Percentiles rank a stretch among this genome's conserved stretches.
phyloP scores from a whole-genome alignment of 2,329 filamentous ascomycete genomes.

The Kalmusia sp. region DNA sequence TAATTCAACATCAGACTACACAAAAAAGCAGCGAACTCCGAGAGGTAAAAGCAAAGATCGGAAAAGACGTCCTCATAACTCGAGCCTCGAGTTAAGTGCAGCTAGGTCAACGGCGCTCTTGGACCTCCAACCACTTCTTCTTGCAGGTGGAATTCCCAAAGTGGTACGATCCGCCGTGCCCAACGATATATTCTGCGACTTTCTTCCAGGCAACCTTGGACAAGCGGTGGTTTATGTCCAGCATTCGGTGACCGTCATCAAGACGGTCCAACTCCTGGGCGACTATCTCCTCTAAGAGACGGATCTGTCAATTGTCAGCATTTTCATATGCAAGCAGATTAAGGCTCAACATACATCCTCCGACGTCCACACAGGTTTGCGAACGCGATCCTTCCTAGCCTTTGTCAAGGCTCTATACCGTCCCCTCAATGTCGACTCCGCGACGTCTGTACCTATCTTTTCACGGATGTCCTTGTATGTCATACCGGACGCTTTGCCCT shows the following conservation, averaged over 20 bases:
- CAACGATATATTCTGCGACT: slow-evolving; percentile 61
- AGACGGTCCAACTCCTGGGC: slow-evolving; percentile 27
- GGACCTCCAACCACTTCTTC: slow-evolving; percentile 63
- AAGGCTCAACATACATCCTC: slow-evolving; percentile 65
- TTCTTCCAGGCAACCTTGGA: slow-evolving; percentile 65
- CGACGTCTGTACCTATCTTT: slow-evolving; percentile 64
- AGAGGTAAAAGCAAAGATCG: no score
- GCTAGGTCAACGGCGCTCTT: slow-evolving; percentile 1
- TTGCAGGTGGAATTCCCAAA: slow-evolving; percentile 69
- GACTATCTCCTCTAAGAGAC: slow-evolving; percentile 32
- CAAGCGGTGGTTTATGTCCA: slow-evolving; percentile 25
- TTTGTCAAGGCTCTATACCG: slow-evolving; percentile 72
- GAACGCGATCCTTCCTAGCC: slow-evolving; percentile 65
- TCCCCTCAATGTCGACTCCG: slow-evolving; percentile 76
- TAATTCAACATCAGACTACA: no score
- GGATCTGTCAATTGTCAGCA: slow-evolving; percentile 29
- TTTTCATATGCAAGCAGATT: background rate
- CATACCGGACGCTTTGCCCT: slow-evolving; percentile 62
- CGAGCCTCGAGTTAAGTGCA: background rate
- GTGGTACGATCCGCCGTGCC: slow-evolving; percentile 62
- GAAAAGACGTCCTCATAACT: background rate
- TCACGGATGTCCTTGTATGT: slow-evolving; percentile 71
- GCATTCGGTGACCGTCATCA: slow-evolving; percentile 13
- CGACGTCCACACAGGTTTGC: slow-evolving; percentile 69
- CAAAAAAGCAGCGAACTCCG: no score